Evolutionary conservation across 352 stramenopile genomes (phyloP), one percentile per base, ranked within the genome.

Genomic region (Phytophthora multivora): DNA sequence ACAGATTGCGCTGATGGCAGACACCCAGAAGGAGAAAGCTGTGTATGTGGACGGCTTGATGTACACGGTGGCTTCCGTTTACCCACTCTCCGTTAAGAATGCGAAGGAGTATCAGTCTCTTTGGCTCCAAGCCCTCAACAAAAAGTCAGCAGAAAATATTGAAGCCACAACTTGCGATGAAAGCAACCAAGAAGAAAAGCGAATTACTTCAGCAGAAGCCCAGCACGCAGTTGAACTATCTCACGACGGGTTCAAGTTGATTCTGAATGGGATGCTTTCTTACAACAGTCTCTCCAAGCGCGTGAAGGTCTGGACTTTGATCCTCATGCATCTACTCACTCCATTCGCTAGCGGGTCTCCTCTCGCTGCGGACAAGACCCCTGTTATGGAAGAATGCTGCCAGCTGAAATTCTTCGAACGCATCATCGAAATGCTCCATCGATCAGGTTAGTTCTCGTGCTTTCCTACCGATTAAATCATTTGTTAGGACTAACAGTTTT

Each of bases 241-340:
- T 5, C 61, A 68, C 5, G 43, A 59, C 3, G 77, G 68, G 2
- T 79, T 89, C 30, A 52, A 68, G 21, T 47, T 78, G 40, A 74
- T 90, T 19, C 46, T 81, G 12, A 70, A 71, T 33, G 58, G 72
- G 10, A 68, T 90, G 28, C 57, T 89, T 4, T 74, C 71, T 8
- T 69, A 82, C 59, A 73, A 66, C 40, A 87, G 75, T 52, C 57
- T 87, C 2, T 86, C 82, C 2, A 71, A 72, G 26, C 77, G 78
- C 2, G 67, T 89, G 18, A 83, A 83, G 33, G 76, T 86, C 18
- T 88, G 80, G 79, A 79, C 73, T n/a, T 74, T 89, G 59, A 61
- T 91, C 7, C 23, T 91, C 19, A 67, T 84, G 58, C 73, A 79
- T n/a, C 28, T 79, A 0, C 55, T 87, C 6, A 46, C 54, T 12